phyloP scores from a whole-genome alignment of 2,329 filamentous ascomycete genomes.

The Cordyceps cicadae region DNA sequence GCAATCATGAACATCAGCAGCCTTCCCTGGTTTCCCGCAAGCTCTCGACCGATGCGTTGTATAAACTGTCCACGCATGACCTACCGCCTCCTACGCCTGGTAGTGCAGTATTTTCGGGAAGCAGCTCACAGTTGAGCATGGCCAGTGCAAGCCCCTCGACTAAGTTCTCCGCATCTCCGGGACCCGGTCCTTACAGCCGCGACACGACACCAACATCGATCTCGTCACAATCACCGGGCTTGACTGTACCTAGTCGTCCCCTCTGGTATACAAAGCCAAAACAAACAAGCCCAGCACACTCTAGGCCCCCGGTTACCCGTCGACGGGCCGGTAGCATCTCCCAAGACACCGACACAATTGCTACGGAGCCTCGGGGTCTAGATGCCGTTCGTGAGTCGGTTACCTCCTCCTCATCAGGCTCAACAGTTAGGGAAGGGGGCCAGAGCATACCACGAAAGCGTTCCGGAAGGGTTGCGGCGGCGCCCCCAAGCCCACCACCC shows the following conservation, averaged over 20 bases:
- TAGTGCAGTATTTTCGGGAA: constrained; percentile 47
- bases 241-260: constrained; percentile 41
- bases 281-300: constrained; percentile 47
- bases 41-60: constrained; percentile 38
- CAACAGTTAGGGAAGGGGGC: constrained; percentile 51
- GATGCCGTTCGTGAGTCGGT: constrained; percentile 60
- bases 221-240: constrained; percentile 63
- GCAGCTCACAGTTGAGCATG: constrained; percentile 46
- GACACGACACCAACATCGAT: constrained; percentile 73
- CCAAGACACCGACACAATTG: constrained; percentile 38
- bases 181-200: constrained; percentile 62
- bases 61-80: constrained; percentile 54
- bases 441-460: constrained; percentile 35
- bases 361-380: constrained; percentile 47
- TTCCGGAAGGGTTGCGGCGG: constrained; percentile 33
- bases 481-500: constrained; percentile 52
- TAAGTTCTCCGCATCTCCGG: constrained; percentile 63
- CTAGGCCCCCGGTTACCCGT: constrained; percentile 52
- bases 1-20: constrained; percentile 32
- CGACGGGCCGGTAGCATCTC: constrained; percentile 48
- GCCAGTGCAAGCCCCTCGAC: constrained; percentile 67
- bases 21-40: constrained; percentile 23
- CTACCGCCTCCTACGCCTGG: constrained; percentile 56
- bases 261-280: constrained; percentile 36
- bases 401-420: constrained; percentile 65